phyloP scores from a whole-genome alignment of 345 rosid species.

The Rhodamnia argentea region DNA sequence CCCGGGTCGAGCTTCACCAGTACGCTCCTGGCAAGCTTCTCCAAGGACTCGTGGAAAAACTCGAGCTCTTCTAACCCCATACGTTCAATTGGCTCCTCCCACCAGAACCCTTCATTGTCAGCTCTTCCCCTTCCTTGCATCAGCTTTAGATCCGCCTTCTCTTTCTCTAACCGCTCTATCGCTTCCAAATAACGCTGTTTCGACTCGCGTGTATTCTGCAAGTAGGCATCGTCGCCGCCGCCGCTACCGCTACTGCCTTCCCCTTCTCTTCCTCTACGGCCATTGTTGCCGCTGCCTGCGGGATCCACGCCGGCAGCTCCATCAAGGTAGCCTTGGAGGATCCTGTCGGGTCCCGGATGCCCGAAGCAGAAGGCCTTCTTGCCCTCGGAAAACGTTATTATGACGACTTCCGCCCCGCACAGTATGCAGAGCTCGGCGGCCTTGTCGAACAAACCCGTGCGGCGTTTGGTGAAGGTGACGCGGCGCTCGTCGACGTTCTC shows the following conservation, averaged over 20 bases:
- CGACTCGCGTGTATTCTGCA: neutral
- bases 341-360: neutral
- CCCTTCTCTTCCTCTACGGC: neutral
- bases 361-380: constrained; percentile 7
- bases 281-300: neutral
- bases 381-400: constrained; percentile 5
- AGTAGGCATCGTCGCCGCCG: neutral
- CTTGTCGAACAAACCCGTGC: constrained; percentile 1
- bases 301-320: neutral
- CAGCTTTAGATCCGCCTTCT: neutral
- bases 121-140: neutral
- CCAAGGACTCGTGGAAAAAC: neutral
- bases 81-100: neutral
- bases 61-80: neutral
- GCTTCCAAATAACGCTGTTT: neutral
- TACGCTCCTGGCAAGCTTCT: neutral
- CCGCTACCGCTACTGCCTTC: neutral
- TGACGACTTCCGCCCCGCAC: constrained; percentile 4
- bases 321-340: neutral
- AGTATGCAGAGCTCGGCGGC: constrained; percentile 1
- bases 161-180: neutral
- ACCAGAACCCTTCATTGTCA: neutral
- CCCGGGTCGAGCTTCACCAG: neutral
- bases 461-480: constrained; percentile 7
- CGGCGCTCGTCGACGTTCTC: neutral